Percentiles rank a stretch among this genome's conserved stretches.
Conservation (phyloP, 257 asterid species). For the Rhazya stricta region DNA sequence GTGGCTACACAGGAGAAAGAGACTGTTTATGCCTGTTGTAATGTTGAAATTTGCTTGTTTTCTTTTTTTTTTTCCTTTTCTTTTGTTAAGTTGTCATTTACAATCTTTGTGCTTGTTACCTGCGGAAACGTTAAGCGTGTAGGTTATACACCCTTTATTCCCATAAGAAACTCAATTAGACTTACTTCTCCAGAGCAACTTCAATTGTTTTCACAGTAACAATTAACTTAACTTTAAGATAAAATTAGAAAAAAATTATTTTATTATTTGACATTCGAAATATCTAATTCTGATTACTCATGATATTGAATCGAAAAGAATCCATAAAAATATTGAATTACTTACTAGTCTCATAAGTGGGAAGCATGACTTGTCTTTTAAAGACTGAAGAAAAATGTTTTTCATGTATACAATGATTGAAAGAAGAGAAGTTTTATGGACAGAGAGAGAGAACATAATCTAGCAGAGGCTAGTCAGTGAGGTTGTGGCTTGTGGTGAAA, state of each 20-base stretch:
- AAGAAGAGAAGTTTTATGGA: not conserved
- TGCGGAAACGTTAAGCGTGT: not conserved
- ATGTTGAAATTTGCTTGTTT: not conserved
- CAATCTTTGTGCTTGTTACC: not conserved
- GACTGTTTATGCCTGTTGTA: not conserved
- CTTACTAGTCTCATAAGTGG: not conserved
- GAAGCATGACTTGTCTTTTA: constrained; percentile 13
- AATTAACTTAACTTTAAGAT: too few species aligned
- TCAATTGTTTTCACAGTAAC: too few species aligned
- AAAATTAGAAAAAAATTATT: too few species aligned
- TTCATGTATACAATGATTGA: not conserved
- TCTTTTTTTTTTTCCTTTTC: too few species aligned
- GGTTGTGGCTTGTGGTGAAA: constrained; percentile 4
- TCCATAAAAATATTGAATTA: not conserved
- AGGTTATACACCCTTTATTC: not conserved
- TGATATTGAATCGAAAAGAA: too few species aligned
- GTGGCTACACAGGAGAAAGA: constrained; percentile 4
- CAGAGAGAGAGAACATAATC: not conserved
- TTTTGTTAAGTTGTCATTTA: too few species aligned
- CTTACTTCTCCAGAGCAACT: too few species aligned
- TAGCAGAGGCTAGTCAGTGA: not conserved
- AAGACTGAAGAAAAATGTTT: not conserved
- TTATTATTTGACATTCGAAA: too few species aligned
- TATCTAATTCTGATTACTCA: too few species aligned
- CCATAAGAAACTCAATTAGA: not conserved